phyloP scores from a whole-genome alignment of 306 rosid genomes.

The Vigna mungo region DNA sequence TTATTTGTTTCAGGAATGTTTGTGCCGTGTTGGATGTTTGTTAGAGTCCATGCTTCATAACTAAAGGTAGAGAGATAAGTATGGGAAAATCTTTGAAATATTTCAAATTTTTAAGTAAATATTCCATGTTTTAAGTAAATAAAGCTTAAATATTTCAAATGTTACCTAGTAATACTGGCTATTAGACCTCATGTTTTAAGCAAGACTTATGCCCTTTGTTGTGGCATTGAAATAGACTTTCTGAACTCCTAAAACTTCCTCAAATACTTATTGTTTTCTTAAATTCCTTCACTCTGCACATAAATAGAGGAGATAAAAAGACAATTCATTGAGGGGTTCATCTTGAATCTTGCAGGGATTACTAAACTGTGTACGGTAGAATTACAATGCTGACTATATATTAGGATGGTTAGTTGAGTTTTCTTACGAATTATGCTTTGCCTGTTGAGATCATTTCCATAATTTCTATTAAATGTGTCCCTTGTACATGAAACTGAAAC shows the following conservation, averaged over 20 bases:
- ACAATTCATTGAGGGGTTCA: background rate
- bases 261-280: slow-evolving; percentile 14
- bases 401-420: background rate
- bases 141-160: background rate
- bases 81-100: slow-evolving; percentile 10
- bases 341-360: slow-evolving; percentile 6
- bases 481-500: slow-evolving; percentile 32
- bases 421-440: slow-evolving; percentile 2
- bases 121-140: too few relatives aligned
- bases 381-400: background rate
- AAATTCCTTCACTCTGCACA: background rate
- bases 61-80: slow-evolving; percentile 8
- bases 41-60: too few relatives aligned
- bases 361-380: slow-evolving; percentile 1
- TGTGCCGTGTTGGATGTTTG: too few relatives aligned
- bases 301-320: background rate
- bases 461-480: slow-evolving; percentile 12
- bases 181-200: background rate
- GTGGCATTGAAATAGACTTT: slow-evolving; percentile 4
- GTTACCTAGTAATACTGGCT: slow-evolving; percentile 3
- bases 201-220: background rate
- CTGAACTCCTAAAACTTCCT: background rate
- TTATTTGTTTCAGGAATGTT: too few relatives aligned
- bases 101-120: background rate
- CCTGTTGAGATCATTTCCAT: background rate